These are phyloP conservation scores for Pigoraptor vietnamica DNA, from an alignment of 78 protist genomes.

Conservation along the genomic window DNA sequence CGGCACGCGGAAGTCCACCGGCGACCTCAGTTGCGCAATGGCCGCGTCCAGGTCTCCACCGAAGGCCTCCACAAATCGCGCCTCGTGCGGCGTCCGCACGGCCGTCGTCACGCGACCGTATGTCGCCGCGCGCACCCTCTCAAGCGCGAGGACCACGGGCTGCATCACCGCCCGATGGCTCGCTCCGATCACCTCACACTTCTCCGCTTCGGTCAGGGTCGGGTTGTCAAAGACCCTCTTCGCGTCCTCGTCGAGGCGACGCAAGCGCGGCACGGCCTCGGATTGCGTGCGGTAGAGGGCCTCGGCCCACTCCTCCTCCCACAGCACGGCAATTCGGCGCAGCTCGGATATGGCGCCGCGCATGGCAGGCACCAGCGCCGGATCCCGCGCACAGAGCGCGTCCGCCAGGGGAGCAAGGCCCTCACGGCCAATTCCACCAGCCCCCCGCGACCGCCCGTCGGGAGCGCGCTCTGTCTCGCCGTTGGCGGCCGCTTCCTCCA, in stretches of 20 bases:
- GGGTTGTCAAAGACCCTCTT: not conserved
- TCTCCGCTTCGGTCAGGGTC: not conserved
- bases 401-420: not conserved
- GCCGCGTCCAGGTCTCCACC: not conserved
- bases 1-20: not conserved
- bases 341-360: constrained; percentile 28
- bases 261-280: not conserved
- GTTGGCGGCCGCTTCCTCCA: not conserved
- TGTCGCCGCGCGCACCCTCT: not conserved
- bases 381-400: not conserved
- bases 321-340: constrained; percentile 41
- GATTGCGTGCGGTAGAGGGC: constrained; percentile 21
- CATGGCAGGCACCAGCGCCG: constrained; percentile 25
- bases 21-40: not conserved
- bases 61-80: not conserved
- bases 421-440: too few species aligned
- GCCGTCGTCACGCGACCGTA: not conserved
- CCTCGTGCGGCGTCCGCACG: not conserved
- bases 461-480: not conserved
- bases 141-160: not conserved
- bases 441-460: not conserved
- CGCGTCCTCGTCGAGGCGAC: not conserved
- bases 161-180: not conserved
- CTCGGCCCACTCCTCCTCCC: constrained; percentile 63
- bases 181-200: too few species aligned